Percentiles rank a stretch among this genome's conserved stretches.
Evolutionary conservation across 176 grass and related monocot species (phyloP).

Genomic region (Carex myosuroides): DNA sequence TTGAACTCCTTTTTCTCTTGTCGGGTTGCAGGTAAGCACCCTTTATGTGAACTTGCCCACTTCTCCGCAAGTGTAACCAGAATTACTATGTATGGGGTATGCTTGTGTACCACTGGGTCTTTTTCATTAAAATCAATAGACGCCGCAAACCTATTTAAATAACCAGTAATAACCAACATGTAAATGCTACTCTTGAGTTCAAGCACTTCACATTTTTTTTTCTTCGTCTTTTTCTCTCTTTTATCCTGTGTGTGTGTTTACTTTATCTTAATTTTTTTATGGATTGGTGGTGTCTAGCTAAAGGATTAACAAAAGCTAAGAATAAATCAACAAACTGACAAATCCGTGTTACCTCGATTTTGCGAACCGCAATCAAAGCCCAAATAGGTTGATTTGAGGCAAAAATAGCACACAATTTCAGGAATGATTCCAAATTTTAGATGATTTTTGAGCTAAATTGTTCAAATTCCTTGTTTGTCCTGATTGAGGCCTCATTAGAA

Average conservation of each 20-base stretch:
- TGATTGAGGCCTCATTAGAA: neutral
- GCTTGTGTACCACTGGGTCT: constrained; percentile 89
- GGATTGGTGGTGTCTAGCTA: neutral
- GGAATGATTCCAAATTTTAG: neutral
- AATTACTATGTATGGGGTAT: constrained; percentile 88
- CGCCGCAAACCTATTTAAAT: constrained; percentile 53
- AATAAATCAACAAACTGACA: neutral
- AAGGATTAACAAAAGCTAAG: neutral
- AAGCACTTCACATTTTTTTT: neutral
- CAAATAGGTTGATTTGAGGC: neutral
- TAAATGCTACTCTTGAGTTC: constrained; percentile 1
- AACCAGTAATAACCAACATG: constrained; percentile 24
- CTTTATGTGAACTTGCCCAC: constrained; percentile 71
- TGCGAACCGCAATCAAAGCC: neutral
- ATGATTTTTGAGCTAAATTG: neutral
- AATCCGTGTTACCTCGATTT: neutral
- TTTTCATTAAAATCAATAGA: constrained; percentile 67
- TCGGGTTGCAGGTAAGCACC: constrained; percentile 65
- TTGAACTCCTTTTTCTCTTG: constrained; percentile 99
- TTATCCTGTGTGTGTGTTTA: neutral
- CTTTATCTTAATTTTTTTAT: neutral
- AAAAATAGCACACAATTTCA: neutral
- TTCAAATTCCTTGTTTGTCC: neutral
- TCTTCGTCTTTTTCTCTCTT: neutral
- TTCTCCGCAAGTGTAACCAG: constrained; percentile 73